Conservation (phyloP, 176 grass and related monocot genomes). For the Phoenix dactylifera region DNA sequence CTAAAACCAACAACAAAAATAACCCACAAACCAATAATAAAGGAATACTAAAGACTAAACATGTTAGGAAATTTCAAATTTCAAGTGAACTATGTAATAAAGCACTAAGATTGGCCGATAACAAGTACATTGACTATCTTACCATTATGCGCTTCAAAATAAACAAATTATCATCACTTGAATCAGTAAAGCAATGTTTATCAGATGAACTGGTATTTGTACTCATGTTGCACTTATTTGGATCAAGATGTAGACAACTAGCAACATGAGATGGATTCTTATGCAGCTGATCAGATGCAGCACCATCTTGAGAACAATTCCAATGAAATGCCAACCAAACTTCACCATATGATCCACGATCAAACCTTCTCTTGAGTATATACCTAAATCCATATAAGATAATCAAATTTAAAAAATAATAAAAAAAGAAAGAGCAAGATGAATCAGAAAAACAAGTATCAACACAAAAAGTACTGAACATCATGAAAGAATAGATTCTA, state of each 20-base stretch:
- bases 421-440: not conserved
- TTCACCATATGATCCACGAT: slow-evolving; percentile 95
- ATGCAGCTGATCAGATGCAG: slow-evolving; percentile 10
- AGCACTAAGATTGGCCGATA: not conserved
- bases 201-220: slow-evolving; percentile 30
- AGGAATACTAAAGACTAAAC: no score
- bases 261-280: slow-evolving; percentile 23
- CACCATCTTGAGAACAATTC: slow-evolving; percentile 74
- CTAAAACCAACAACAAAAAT: not conserved
- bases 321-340: slow-evolving; percentile 98
- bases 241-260: slow-evolving; percentile 25
- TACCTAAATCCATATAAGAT: slow-evolving; percentile 32
- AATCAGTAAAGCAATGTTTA: slow-evolving; percentile 32
- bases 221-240: slow-evolving; percentile 37
- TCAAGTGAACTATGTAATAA: not conserved
- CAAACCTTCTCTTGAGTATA: slow-evolving; percentile 89
- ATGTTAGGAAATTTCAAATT: not conserved
- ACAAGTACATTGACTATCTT: slow-evolving; percentile 9
- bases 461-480: no score
- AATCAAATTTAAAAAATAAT: slow-evolving; percentile 18
- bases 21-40: not conserved
- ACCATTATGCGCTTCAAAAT: slow-evolving; percentile 99
- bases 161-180: slow-evolving; percentile 66
- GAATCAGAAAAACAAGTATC: not conserved
- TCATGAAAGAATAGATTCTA: no score